Conservation (phyloP, 352 stramenopile species). For the Pythium pyrilobum region DNA sequence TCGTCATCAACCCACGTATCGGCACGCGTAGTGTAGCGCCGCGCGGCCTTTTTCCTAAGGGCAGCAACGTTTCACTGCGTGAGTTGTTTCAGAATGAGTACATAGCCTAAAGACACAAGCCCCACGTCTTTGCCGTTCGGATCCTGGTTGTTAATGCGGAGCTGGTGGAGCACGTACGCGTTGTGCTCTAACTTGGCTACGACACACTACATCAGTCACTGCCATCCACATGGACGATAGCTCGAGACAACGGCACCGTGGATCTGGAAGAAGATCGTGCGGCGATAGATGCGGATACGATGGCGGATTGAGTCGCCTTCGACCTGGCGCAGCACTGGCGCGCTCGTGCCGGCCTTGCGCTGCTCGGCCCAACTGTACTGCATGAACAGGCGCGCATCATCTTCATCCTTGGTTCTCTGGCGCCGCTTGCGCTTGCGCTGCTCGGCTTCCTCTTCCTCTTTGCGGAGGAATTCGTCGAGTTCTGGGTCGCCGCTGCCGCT, state of each 20-base stretch:
- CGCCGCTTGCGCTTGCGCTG: constrained; percentile 29
- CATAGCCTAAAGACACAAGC: too few relatives aligned
- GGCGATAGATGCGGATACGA: constrained; percentile 55
- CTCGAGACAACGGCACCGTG: constrained; percentile 28
- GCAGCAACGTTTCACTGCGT: too few relatives aligned
- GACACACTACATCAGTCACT: neutral
- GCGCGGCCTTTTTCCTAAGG: constrained; percentile 68
- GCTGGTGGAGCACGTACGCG: constrained; percentile 48
- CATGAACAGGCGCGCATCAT: constrained; percentile 68
- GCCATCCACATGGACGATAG: neutral
- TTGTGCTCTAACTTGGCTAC: constrained; percentile 69
- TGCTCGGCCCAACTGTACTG: constrained; percentile 61
- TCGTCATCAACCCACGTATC: constrained; percentile 33
- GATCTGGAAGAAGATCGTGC: constrained; percentile 78
- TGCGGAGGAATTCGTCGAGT: constrained; percentile 47
- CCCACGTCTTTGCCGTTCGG: constrained; percentile 69
- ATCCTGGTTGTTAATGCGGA: constrained; percentile 64
- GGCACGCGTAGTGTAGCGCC: constrained; percentile 69
- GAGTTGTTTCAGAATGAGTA: too few relatives aligned
- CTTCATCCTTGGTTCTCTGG: constrained; percentile 23
- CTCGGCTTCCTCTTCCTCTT: constrained; percentile 34
- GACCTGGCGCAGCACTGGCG: constrained; percentile 62
- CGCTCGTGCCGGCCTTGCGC: constrained; percentile 46
- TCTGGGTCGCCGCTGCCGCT: constrained; percentile 27
- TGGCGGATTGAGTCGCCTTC: constrained; percentile 68